Conservation (phyloP, 2,329 filamentous ascomycete species). For the Furcasterigmium sp. region DNA sequence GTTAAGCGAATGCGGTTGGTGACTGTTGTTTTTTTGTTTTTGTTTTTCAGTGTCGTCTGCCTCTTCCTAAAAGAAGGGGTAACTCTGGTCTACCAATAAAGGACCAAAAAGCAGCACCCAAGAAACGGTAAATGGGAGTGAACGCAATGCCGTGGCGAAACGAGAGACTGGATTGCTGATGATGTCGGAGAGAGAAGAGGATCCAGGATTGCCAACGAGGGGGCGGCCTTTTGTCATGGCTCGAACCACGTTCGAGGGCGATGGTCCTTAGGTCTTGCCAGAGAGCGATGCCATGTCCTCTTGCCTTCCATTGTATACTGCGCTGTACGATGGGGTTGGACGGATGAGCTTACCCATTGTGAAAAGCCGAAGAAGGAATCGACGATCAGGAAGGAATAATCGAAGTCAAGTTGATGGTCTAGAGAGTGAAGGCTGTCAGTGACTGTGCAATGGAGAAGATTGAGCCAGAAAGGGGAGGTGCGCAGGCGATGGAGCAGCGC, state of each 20-base stretch:
- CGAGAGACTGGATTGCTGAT: constrained; percentile 16
- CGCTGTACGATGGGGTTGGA: constrained; percentile 14
- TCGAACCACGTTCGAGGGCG: neutral
- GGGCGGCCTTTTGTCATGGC: neutral
- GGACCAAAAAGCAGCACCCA: constrained; percentile 30
- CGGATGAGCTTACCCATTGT: constrained; percentile 41
- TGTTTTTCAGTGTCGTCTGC: constrained; percentile 11
- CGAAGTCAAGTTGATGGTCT: constrained; percentile 20
- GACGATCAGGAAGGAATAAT: constrained; percentile 15
- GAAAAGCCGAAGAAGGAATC: constrained; percentile 24
- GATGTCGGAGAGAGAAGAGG: constrained; percentile 13
- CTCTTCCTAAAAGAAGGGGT: constrained; percentile 18
- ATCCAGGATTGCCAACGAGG: neutral
- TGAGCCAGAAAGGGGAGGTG: constrained; percentile 4
- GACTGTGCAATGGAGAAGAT: constrained; percentile 1
- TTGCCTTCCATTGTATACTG: constrained; percentile 13
- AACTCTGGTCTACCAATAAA: constrained; percentile 22
- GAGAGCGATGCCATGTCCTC: constrained; percentile 1
- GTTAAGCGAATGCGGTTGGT: constrained; percentile 22
- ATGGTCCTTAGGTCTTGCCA: constrained; percentile 9
- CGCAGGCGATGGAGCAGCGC: constrained; percentile 3
- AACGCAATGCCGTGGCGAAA: constrained; percentile 22
- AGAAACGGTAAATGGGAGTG: constrained; percentile 39
- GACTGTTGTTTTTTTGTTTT: constrained; percentile 13
- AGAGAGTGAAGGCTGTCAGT: constrained; percentile 18